Evolutionary conservation across 192 early-diverging fungal genomes (phyloP).

Genomic region (Coemansia sp.): DNA sequence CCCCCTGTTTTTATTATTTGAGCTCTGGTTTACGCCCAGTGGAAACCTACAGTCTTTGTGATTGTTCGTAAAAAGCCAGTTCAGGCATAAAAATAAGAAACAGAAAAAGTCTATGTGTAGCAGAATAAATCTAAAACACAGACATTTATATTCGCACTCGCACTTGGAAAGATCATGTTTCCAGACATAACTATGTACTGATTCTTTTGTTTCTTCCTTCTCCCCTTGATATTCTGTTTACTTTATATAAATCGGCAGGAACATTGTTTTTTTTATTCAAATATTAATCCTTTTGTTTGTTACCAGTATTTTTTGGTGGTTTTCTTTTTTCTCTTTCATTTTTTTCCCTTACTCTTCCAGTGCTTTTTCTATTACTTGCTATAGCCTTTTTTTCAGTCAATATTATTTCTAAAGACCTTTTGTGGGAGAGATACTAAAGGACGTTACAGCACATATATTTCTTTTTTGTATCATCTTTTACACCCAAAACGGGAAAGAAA

Average conservation of each 20-base stretch:
- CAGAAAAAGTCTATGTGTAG: neutral
- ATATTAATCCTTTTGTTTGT: constrained; percentile 4
- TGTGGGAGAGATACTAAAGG: neutral
- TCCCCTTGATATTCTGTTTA: neutral
- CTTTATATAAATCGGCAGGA: neutral
- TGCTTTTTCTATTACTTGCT: neutral
- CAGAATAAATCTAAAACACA: constrained; percentile 12
- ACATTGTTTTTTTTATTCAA: neutral
- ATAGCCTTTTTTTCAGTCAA: neutral
- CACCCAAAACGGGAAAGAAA: neutral
- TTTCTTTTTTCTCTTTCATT: neutral
- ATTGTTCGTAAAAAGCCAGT: constrained; percentile 1
- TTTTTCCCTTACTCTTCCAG: neutral
- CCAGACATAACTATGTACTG: neutral
- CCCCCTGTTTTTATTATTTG: neutral
- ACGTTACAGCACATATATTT: neutral
- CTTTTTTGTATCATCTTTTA: neutral
- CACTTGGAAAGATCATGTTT: neutral
- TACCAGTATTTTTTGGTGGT: neutral
- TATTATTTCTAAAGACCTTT: constrained; percentile 5
- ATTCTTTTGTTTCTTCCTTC: constrained; percentile 1
- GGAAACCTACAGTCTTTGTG: neutral
- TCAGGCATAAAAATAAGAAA: neutral
- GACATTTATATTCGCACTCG: constrained; percentile 7
- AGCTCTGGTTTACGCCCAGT: neutral